Evolutionary conservation across 1,284 basidiomycete genomes (phyloP).

Genomic region (Hemileia vastatrix): DNA sequence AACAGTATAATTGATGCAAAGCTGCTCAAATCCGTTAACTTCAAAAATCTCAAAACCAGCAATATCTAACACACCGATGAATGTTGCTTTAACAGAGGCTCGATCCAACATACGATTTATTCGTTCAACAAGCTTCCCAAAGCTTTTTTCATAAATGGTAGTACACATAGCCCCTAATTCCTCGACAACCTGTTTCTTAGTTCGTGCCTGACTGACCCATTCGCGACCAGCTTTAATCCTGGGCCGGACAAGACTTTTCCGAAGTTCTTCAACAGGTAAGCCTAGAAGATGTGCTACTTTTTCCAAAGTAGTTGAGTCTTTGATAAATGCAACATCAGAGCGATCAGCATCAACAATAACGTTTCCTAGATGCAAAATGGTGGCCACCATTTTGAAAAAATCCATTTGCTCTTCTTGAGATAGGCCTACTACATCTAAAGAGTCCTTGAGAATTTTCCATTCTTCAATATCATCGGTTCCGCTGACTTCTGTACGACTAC

Average conservation of each 20-base stretch:
- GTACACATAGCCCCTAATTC: conserved; percentile 89
- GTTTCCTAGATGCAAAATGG: conserved; percentile 92
- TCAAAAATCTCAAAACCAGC: conserved; percentile 91
- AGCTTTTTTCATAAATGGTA: conserved; percentile 94
- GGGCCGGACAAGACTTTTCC: conserved; percentile 73
- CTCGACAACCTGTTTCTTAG: conserved; percentile 81
- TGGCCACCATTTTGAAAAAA: conserved; percentile 86
- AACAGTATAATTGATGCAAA: conserved; percentile 90
- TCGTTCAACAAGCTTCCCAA: conserved; percentile 82
- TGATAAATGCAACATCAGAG: conserved; percentile 76
- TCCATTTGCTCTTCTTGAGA: conserved; percentile 73
- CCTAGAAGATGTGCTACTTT: conserved; percentile 88
- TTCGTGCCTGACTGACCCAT: conserved; percentile 90
- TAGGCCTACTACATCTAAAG: conserved; percentile 80
- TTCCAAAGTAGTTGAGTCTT: conserved; percentile 50
- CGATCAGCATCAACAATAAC: conserved; percentile 71
- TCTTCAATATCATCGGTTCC: conserved; percentile 87
- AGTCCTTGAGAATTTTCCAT: conserved; percentile 70
- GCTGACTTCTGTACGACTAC: conserved; percentile 79
- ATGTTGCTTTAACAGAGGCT: conserved; percentile 77
- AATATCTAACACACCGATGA: conserved; percentile 98
- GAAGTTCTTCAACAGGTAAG: conserved; percentile 79
- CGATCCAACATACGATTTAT: conserved; percentile 91
- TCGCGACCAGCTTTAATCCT: conserved; percentile 88
- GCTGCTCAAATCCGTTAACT: conserved; percentile 76